phyloP scores from a whole-genome alignment of 495 filamentous ascomycete genomes.

The Pyrenula massariospora region DNA sequence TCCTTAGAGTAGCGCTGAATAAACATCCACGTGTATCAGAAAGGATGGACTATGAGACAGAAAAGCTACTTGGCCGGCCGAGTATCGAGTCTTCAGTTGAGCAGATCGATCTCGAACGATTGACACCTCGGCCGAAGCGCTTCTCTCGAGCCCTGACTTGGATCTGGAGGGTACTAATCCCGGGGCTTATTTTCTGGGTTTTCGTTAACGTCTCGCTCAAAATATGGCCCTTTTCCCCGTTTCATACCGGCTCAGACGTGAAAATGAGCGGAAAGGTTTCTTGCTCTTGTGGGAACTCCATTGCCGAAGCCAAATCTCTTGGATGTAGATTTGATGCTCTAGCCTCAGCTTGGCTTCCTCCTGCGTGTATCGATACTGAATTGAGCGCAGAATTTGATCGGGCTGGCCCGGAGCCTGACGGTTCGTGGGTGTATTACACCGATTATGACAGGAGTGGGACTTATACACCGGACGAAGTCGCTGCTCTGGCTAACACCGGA shows the following conservation, averaged over 20 bases:
- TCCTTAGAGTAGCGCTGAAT: not conserved
- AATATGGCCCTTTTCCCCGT: not conserved
- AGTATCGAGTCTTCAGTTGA: not conserved
- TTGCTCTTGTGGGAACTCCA: not conserved
- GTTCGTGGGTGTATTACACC: conserved; percentile 3
- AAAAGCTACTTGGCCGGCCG: not conserved
- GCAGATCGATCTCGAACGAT: not conserved
- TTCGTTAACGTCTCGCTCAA: not conserved
- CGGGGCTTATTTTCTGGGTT: not conserved
- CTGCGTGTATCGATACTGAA: conserved; percentile 4
- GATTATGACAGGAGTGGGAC: conserved; percentile 2
- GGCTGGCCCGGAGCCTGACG: conserved; percentile 3
- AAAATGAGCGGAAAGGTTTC: not conserved
- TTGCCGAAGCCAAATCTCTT: not conserved
- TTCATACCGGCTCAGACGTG: not conserved
- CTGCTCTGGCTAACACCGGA: conserved; percentile 1
- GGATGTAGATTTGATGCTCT: conserved; percentile 4
- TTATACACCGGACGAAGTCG: conserved; percentile 1
- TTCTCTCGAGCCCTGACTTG: not conserved
- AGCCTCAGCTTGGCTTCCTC: conserved; percentile 7
- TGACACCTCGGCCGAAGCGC: not conserved
- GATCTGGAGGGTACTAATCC: not conserved
- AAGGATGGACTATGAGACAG: not conserved
- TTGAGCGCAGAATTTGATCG: conserved; percentile 5
- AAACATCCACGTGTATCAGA: not conserved